These are phyloP conservation scores for Medicago arabica DNA, from an alignment of 306 rosid genomes.

Conservation along the genomic window DNA sequence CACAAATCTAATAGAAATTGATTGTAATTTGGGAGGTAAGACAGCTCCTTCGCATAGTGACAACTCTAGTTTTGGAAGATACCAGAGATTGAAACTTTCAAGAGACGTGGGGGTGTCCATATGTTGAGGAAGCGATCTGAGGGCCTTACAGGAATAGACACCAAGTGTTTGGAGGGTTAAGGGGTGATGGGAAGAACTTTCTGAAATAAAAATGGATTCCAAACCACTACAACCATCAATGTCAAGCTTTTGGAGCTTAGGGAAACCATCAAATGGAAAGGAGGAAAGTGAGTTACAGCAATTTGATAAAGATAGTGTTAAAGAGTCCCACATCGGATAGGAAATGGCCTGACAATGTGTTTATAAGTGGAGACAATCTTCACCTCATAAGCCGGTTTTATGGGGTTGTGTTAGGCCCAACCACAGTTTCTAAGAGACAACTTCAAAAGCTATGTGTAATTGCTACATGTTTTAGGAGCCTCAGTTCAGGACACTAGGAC, in stretches of 20 bases:
- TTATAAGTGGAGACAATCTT: too few relatives aligned
- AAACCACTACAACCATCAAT: not conserved
- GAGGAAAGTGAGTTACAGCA: not conserved
- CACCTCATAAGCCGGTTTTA: too few relatives aligned
- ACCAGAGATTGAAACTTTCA: not conserved
- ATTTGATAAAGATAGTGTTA: accelerated
- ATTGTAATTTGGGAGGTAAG: slow-evolving; percentile 15
- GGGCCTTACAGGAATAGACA: too few relatives aligned
- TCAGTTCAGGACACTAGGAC: too few relatives aligned
- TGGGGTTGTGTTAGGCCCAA: too few relatives aligned
- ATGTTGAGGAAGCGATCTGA: too few relatives aligned
- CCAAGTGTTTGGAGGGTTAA: not conserved
- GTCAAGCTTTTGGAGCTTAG: not conserved
- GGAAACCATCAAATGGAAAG: not conserved
- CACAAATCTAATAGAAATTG: accelerated
- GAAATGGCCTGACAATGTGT: too few relatives aligned
- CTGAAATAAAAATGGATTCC: slow-evolving; percentile 12
- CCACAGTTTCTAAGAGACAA: too few relatives aligned
- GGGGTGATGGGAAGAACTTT: not conserved
- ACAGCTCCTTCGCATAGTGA: too few relatives aligned
- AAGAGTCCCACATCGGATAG: too few relatives aligned
- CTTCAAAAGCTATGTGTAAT: not conserved
- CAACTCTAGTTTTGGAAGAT: not conserved
- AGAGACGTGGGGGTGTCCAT: not conserved
- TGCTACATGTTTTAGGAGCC: slow-evolving; percentile 4